Evolutionary conservation across 139 green algal species (phyloP).

Genomic region (Edaphochlamys debaryana): DNA sequence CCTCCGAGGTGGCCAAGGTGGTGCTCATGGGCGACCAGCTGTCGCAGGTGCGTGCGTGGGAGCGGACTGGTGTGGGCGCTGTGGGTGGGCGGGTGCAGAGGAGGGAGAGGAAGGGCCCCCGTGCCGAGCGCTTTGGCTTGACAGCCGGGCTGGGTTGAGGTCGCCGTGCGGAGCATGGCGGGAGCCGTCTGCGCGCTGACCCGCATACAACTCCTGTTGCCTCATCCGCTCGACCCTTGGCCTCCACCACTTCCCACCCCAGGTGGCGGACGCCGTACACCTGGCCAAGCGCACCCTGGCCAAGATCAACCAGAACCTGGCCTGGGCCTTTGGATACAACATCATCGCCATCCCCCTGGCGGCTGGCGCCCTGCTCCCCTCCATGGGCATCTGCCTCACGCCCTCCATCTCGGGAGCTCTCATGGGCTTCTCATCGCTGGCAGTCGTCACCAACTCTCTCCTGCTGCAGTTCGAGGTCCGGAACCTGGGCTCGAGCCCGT

Average conservation of each 20-base stretch:
- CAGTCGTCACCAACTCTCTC: conserved; percentile 90
- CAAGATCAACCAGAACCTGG: conserved; percentile 93
- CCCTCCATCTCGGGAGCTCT: conserved; percentile 74
- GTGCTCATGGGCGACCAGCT: conserved; percentile 86
- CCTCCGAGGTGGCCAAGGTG: conserved; percentile 75
- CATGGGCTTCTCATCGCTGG: conserved; percentile 85
- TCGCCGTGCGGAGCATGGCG: too few relatives aligned
- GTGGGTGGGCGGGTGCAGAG: background rate
- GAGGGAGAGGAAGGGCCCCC: background rate
- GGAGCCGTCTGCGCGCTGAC: too few relatives aligned
- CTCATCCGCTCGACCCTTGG: too few relatives aligned
- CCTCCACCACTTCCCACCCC: too few relatives aligned
- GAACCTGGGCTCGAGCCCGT: too few relatives aligned
- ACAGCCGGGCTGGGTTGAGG: too few relatives aligned
- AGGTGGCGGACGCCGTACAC: conserved; percentile 85
- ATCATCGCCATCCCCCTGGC: conserved; percentile 78
- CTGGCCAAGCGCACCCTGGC: conserved; percentile 77
- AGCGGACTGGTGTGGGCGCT: background rate
- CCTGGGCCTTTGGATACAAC: conserved; percentile 94
- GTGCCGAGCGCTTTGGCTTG: too few relatives aligned
- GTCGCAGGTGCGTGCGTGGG: conserved; percentile 59
- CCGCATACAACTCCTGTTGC: too few relatives aligned
- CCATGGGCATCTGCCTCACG: conserved; percentile 61
- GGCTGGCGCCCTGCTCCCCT: conserved; percentile 60
- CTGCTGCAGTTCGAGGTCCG: conserved; percentile 71